Percentiles rank a stretch among this genome's conserved stretches.
Conservation (phyloP, 805 yeast genomes). For the Ogataea ramenticola region DNA sequence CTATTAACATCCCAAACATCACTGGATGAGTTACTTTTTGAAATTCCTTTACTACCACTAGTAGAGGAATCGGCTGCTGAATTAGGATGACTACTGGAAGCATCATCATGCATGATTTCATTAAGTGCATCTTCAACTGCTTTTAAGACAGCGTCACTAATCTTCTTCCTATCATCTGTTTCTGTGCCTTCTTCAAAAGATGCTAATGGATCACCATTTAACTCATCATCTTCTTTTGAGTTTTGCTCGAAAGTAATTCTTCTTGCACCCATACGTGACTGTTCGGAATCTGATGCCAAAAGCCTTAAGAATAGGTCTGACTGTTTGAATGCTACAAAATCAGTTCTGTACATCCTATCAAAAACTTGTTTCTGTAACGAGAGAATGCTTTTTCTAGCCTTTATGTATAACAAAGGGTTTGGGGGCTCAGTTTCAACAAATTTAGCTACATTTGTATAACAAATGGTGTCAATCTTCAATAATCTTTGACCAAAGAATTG, state of each 20-base stretch:
- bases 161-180: conserved; percentile 27
- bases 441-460: conserved; percentile 27
- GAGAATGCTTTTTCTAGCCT: conserved; percentile 56
- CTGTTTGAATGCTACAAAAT: conserved; percentile 52
- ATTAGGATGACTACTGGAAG: background rate
- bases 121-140: conserved; percentile 66
- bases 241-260: background rate
- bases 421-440: conserved; percentile 25
- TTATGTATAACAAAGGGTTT: conserved; percentile 30
- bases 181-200: conserved; percentile 21
- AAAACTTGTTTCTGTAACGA: conserved; percentile 48
- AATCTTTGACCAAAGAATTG: conserved; percentile 30
- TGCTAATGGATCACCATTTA: conserved; percentile 25
- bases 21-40: background rate
- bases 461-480: conserved; percentile 21
- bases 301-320: conserved; percentile 50
- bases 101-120: conserved; percentile 39
- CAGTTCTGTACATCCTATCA: conserved; percentile 41
- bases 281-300: conserved; percentile 33
- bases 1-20: background rate
- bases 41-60: background rate
- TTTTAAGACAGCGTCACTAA: conserved; percentile 39
- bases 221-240: conserved; percentile 15
- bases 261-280: background rate
- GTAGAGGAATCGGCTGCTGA: background rate